phyloP scores from a whole-genome alignment of 2,329 filamentous ascomycete species.

The Stagonosporopsis tanaceti region DNA sequence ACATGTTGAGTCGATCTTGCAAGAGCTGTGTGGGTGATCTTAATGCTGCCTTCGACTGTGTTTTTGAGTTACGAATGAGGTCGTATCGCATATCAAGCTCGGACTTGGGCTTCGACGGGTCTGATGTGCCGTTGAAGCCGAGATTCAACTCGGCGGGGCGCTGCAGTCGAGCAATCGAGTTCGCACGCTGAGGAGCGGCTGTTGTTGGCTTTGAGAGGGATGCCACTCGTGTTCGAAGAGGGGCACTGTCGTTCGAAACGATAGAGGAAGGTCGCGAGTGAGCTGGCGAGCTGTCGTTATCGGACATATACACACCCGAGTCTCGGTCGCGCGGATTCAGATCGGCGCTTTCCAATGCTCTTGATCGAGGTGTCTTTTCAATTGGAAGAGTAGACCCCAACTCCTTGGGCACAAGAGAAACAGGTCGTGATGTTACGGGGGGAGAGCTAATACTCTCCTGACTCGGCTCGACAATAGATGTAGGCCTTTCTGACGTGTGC shows the following conservation, averaged over 20 bases:
- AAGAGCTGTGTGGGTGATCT: slow-evolving; percentile 45
- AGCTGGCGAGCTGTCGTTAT: slow-evolving; percentile 21
- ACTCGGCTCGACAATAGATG: neutral
- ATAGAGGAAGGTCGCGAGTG: slow-evolving; percentile 22
- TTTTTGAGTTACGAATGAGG: slow-evolving; percentile 43
- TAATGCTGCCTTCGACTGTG: slow-evolving; percentile 38
- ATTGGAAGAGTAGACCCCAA: neutral
- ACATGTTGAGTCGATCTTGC: slow-evolving; percentile 39
- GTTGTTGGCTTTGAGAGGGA: slow-evolving; percentile 21
- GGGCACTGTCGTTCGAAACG: slow-evolving; percentile 19
- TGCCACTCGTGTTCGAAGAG: slow-evolving; percentile 15
- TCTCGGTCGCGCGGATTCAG: slow-evolving; percentile 27
- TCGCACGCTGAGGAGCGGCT: slow-evolving; percentile 22
- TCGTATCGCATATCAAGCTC: slow-evolving; percentile 45
- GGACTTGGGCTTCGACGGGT: slow-evolving; percentile 33
- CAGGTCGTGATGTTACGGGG: neutral
- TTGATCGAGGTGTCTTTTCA: slow-evolving; percentile 1
- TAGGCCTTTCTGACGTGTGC: neutral
- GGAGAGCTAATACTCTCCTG: neutral
- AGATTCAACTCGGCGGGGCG: slow-evolving; percentile 44
- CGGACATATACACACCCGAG: slow-evolving; percentile 37
- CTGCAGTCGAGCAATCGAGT: slow-evolving; percentile 32
- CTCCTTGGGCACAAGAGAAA: slow-evolving; percentile 5
- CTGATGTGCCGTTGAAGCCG: slow-evolving; percentile 14
- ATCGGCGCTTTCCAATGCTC: neutral